phyloP scores from a whole-genome alignment of 257 asterid genomes.

The Solanum gracilifrons region DNA sequence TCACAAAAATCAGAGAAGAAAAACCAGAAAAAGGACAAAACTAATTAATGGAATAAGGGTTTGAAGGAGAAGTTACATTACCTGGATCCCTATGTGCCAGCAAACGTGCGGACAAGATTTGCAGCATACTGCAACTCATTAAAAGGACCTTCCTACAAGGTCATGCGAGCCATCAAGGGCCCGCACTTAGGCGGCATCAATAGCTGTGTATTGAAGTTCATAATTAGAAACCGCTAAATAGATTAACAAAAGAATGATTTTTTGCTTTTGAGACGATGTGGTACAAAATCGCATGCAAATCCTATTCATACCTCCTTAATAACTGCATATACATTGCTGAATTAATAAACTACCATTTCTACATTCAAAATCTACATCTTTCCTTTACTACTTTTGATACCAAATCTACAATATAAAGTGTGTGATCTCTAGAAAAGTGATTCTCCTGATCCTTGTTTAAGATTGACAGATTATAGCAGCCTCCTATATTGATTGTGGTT shows the following conservation, averaged over 20 bases:
- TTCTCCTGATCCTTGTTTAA: not conserved
- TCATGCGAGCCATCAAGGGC: not conserved
- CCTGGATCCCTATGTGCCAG: not conserved
- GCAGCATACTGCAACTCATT: not conserved
- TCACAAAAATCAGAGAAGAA: not conserved
- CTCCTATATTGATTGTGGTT: not conserved
- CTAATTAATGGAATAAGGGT: not conserved
- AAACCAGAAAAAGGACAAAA: not conserved
- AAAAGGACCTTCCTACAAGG: not conserved
- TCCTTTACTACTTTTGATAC: not conserved
- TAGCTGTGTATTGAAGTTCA: not conserved
- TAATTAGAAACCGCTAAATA: not conserved
- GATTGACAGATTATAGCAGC: not conserved
- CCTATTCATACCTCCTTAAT: not conserved
- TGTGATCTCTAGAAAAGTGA: not conserved
- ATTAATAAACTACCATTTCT: not conserved
- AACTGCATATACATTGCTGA: not conserved
- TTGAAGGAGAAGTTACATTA: not conserved
- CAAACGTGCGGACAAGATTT: not conserved
- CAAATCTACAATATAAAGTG: not conserved
- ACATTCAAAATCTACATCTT: not conserved
- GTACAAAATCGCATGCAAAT: not conserved
- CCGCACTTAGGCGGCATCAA: not conserved
- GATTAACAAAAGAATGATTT: not conserved
- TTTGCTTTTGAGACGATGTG: not conserved